Percentiles rank a stretch among this genome's conserved stretches.
Evolutionary conservation across 1,139 yeast genomes (phyloP).

Genomic region (Pichia sp.): DNA sequence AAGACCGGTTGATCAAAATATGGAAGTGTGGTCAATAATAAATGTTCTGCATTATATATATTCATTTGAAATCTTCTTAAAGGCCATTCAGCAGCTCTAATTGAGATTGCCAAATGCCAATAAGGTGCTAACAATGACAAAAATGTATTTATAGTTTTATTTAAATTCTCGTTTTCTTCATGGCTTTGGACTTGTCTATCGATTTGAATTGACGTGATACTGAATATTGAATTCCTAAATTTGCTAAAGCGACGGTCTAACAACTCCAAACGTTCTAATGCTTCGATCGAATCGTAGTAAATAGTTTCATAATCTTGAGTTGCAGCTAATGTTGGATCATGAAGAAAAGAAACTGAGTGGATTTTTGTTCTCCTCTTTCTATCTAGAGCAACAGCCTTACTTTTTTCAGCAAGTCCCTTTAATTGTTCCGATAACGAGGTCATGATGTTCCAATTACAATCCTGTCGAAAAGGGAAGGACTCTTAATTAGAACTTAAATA

Average conservation of each 20-base stretch:
- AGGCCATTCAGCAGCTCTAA: constrained; percentile 90
- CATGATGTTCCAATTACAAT: constrained; percentile 13
- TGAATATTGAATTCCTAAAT: constrained; percentile 67
- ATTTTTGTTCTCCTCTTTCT: constrained; percentile 79
- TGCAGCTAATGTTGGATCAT: constrained; percentile 81
- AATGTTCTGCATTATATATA: constrained; percentile 65
- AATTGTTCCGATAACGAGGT: constrained; percentile 77
- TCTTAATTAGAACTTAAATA: too few species aligned
- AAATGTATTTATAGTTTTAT: constrained; percentile 68
- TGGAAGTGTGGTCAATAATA: constrained; percentile 68
- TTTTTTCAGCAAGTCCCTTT: constrained; percentile 57
- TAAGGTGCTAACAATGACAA: constrained; percentile 68
- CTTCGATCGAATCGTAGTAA: constrained; percentile 65
- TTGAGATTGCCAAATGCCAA: constrained; percentile 65
- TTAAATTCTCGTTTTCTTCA: constrained; percentile 68
- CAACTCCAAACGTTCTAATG: constrained; percentile 58
- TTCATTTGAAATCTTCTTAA: constrained; percentile 87
- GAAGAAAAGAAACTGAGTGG: constrained; percentile 82
- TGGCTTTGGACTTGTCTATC: constrained; percentile 75
- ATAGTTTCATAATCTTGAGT: constrained; percentile 87
- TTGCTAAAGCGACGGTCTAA: constrained; percentile 68
- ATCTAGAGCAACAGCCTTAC: constrained; percentile 73
- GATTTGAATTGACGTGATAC: constrained; percentile 67
- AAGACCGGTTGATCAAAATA: constrained; percentile 70
- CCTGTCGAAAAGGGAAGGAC: too few species aligned